Conservation (phyloP, 1,139 yeast genomes). For the Candida mesenterica region DNA sequence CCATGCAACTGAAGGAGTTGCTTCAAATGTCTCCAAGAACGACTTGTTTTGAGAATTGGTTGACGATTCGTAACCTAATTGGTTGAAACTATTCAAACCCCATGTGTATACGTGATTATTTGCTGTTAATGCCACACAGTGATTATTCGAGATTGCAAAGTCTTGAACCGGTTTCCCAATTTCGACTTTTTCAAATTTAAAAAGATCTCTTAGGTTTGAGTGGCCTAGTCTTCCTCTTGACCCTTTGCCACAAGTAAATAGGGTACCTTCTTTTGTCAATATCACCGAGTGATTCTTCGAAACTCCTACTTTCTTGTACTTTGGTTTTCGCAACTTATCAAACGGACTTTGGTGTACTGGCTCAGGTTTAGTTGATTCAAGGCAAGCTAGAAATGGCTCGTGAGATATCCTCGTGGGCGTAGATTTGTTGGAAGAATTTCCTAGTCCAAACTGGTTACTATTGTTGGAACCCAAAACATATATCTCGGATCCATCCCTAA, state of each 20-base stretch:
- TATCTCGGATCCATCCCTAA: slow-evolving; percentile 59
- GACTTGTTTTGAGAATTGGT: slow-evolving; percentile 10
- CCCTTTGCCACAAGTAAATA: slow-evolving; percentile 66
- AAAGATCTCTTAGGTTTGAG: slow-evolving; percentile 35
- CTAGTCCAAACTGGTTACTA: slow-evolving; percentile 65
- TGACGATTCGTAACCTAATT: slow-evolving; percentile 58
- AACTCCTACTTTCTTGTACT: slow-evolving; percentile 46
- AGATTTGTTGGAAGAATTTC: slow-evolving; percentile 60
- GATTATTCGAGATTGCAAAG: slow-evolving; percentile 63
- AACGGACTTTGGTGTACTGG: slow-evolving; percentile 3
- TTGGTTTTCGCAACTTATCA: slow-evolving; percentile 30
- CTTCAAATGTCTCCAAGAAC: slow-evolving; percentile 36
- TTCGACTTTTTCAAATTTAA: slow-evolving; percentile 36
- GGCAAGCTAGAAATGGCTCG: slow-evolving; percentile 20
- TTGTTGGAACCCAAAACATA: slow-evolving; percentile 66
- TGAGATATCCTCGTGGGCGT: slow-evolving; percentile 31
- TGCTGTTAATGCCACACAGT: slow-evolving; percentile 54
- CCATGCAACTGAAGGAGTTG: slow-evolving; percentile 49
- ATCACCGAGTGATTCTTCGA: slow-evolving; percentile 69
- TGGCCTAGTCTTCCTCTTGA: slow-evolving; percentile 73
- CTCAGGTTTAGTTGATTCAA: too few relatives aligned
- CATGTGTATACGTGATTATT: slow-evolving; percentile 62
- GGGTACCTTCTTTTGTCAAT: slow-evolving; percentile 52
- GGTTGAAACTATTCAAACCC: slow-evolving; percentile 72
- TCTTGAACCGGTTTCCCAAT: slow-evolving; percentile 25